These are phyloP conservation scores for Sideroxylon spinosum DNA, from an alignment of 179 eudicot genomes.

Conservation along the genomic window DNA sequence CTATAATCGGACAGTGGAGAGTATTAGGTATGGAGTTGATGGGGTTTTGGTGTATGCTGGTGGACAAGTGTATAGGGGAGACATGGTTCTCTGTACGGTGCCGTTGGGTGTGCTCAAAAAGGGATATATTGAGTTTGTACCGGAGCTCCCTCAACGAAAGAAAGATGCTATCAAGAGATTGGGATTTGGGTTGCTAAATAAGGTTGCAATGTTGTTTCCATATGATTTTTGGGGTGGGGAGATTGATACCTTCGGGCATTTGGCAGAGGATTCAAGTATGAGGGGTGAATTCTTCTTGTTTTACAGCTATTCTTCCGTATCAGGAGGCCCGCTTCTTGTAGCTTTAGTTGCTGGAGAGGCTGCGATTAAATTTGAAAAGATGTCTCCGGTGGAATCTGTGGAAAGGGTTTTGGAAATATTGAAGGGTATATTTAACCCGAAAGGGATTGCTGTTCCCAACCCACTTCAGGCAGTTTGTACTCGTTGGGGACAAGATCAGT, in stretches of 20 bases:
- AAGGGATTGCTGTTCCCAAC: conserved; percentile 88
- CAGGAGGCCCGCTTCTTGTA: conserved; percentile 93
- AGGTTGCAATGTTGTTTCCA: conserved; percentile 94
- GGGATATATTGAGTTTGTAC: conserved; percentile 64
- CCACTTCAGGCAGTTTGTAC: conserved; percentile 90
- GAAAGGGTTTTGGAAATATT: conserved; percentile 70
- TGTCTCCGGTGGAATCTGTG: conserved; percentile 83
- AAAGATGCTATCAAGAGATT: conserved; percentile 74
- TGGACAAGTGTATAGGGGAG: conserved; percentile 71
- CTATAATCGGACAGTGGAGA: conserved; percentile 53
- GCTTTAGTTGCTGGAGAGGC: conserved; percentile 99
- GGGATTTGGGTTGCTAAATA: conserved; percentile 91
- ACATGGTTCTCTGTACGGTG: conserved; percentile 86
- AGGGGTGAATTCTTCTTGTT: conserved; percentile 96
- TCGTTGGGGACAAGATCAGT: conserved; percentile 94
- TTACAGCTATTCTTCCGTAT: conserved; percentile 85
- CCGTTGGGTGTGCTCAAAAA: conserved; percentile 92
- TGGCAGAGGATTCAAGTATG: conserved; percentile 64
- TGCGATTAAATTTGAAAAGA: conserved; percentile 72
- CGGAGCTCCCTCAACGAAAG: conserved; percentile 79
- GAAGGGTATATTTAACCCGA: conserved; percentile 74
- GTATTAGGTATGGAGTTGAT: conserved; percentile 73
- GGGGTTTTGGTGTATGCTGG: conserved; percentile 78
- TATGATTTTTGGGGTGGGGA: conserved; percentile 96
- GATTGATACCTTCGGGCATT: conserved; percentile 92